A percentile compares a stretch with the other conserved stretches of the same genome.
These are phyloP conservation scores for Apium graveolens DNA, from an alignment of 129 eudicot genomes.

Conservation along the genomic window DNA sequence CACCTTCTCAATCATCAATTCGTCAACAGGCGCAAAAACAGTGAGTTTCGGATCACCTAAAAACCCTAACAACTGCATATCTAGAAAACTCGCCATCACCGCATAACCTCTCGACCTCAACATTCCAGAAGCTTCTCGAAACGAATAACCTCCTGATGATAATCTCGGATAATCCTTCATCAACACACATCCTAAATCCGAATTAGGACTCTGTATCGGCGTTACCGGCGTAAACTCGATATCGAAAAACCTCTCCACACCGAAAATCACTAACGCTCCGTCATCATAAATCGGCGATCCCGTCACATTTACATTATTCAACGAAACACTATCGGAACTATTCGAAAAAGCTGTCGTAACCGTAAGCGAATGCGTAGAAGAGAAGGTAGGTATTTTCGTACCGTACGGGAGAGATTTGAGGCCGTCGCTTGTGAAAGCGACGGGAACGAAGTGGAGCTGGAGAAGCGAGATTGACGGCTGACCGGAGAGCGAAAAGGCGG, in stretches of 20 bases:
- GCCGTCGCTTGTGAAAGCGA: constrained; percentile 30
- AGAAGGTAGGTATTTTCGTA: constrained; percentile 42
- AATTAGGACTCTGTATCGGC: constrained; percentile 3
- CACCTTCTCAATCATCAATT: constrained; percentile 35
- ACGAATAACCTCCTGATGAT: constrained; percentile 18
- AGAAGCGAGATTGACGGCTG: constrained; percentile 52
- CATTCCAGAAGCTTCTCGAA: constrained; percentile 38
- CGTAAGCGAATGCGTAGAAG: constrained; percentile 25
- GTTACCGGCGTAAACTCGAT: constrained; percentile 27
- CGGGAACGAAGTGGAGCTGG: constrained; percentile 48
- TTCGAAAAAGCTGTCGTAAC: constrained; percentile 24
- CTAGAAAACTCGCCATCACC: constrained; percentile 60
- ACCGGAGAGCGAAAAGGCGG: constrained; percentile 38
- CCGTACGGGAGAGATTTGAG: constrained; percentile 55
- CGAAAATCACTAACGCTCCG: constrained; percentile 50
- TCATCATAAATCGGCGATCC: constrained; percentile 64
- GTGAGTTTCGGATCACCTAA: constrained; percentile 38
- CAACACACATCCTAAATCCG: neutral
- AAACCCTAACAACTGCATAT: constrained; percentile 54
- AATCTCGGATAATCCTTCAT: neutral
- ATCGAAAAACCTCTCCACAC: constrained; percentile 46
- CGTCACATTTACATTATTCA: constrained; percentile 41
- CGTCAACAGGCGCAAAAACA: constrained; percentile 61
- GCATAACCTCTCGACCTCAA: constrained; percentile 60
- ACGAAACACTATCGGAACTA: constrained; percentile 20